A percentile compares a stretch with the other conserved stretches of the same genome.
Evolutionary conservation across 257 asterid genomes (phyloP).

Genomic region (Ajuga chamaepitys): DNA sequence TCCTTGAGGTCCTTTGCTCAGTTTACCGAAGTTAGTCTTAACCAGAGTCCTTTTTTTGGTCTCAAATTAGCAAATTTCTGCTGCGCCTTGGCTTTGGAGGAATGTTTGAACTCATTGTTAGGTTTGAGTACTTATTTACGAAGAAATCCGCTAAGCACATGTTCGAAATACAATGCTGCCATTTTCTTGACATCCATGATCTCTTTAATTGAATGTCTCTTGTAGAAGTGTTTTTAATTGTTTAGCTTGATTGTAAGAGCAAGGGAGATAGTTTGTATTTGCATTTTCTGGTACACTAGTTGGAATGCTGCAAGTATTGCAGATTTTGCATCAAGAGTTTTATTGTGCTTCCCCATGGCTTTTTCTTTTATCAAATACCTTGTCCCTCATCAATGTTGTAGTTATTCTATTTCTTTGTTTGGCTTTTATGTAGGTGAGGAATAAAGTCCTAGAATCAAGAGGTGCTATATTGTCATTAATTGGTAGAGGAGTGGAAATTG

Average conservation of each 20-base stretch:
- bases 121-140: not conserved
- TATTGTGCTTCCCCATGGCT: not conserved
- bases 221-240: not conserved
- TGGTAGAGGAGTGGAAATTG: constrained; percentile 92
- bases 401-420: not conserved
- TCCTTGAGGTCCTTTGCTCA: not conserved
- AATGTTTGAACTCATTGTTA: not conserved
- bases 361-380: constrained; percentile 1
- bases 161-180: not conserved
- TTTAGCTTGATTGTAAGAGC: not conserved
- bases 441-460: constrained; percentile 85
- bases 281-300: constrained; percentile 1
- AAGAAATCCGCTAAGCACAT: not conserved
- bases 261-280: not conserved
- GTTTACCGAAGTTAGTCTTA: not conserved
- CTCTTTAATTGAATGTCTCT: not conserved
- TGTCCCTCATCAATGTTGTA: not conserved
- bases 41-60: not conserved
- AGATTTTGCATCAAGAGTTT: not conserved
- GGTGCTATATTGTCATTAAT: constrained; percentile 74
- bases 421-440: constrained; percentile 52
- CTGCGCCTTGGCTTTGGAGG: not conserved
- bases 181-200: not conserved
- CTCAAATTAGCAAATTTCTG: not conserved
- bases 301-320: not conserved